phyloP scores from a whole-genome alignment of 371 early-diverging fungal species.

The Apophysomyces elegans region DNA sequence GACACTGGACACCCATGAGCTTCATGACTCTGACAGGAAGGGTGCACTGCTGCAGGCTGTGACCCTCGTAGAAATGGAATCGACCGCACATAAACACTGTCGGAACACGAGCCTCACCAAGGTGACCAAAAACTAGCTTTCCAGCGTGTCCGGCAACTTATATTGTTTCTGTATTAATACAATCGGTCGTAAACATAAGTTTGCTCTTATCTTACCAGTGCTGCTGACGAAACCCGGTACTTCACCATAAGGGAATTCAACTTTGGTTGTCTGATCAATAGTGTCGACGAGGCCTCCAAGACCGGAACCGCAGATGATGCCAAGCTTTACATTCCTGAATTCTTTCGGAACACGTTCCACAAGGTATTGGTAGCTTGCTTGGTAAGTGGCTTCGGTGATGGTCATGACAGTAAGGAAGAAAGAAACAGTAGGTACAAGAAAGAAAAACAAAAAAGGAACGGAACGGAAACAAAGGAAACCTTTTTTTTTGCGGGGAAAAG shows the following conservation, averaged over 20 bases:
- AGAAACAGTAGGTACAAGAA: slow-evolving; percentile 9
- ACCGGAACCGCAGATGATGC: slow-evolving; percentile 93
- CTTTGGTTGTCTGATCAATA: slow-evolving; percentile 61
- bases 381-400: slow-evolving; percentile 37
- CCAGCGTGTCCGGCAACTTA: slow-evolving; percentile 88
- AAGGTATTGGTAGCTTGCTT: slow-evolving; percentile 30
- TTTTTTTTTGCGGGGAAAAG: neutral
- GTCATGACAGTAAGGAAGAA: slow-evolving; percentile 2
- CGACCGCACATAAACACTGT: slow-evolving; percentile 89
- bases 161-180: neutral
- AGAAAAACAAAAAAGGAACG: slow-evolving; percentile 6
- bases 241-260: slow-evolving; percentile 76
- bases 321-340: slow-evolving; percentile 61
- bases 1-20: slow-evolving; percentile 77
- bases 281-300: slow-evolving; percentile 85
- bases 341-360: slow-evolving; percentile 33
- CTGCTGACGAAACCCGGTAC: slow-evolving; percentile 88
- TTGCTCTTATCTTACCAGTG: slow-evolving; percentile 66
- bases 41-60: slow-evolving; percentile 74
- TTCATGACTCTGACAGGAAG: slow-evolving; percentile 91
- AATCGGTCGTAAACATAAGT: neutral
- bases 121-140: slow-evolving; percentile 88
- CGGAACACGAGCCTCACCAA: slow-evolving; percentile 69
- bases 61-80: slow-evolving; percentile 90
- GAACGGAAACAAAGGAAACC: slow-evolving; percentile 2